Conservation (phyloP, 2,329 filamentous ascomycete genomes). For the Capronia americana region DNA sequence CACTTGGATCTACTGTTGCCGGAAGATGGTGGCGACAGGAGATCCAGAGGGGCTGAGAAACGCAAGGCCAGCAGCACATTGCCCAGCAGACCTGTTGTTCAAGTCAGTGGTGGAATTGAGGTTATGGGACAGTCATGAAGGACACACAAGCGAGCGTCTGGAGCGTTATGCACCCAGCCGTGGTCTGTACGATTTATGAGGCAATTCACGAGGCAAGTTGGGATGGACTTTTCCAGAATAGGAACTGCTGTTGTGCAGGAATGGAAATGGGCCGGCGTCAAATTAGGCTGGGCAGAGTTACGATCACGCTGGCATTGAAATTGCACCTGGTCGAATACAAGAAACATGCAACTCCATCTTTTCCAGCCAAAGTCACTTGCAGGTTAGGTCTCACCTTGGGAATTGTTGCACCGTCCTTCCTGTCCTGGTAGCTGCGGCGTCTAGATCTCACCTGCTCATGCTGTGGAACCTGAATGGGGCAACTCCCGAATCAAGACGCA, state of each 20-base stretch:
- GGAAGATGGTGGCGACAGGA: slow-evolving; percentile 26
- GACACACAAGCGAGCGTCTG: background rate
- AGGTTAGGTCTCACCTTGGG: background rate
- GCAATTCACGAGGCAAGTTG: background rate
- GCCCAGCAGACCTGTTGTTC: slow-evolving; percentile 36
- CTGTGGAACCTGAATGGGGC: slow-evolving; percentile 5
- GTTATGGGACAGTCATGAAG: slow-evolving; percentile 33
- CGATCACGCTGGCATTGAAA: background rate
- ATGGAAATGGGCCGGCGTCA: background rate
- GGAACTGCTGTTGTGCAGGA: background rate
- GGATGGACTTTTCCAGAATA: background rate
- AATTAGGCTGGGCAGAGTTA: background rate
- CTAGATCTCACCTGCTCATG: slow-evolving; percentile 7
- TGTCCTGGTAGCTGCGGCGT: background rate
- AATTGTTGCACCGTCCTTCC: background rate
- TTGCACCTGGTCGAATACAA: background rate
- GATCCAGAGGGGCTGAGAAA: slow-evolving; percentile 34
- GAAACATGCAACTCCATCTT: background rate
- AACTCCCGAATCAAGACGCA: slow-evolving; percentile 3
- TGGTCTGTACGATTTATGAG: slow-evolving; percentile 3
- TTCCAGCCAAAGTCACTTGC: background rate
- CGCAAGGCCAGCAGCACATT: slow-evolving; percentile 39
- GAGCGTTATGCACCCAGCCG: background rate
- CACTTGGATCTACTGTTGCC: slow-evolving; percentile 30
- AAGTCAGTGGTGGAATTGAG: slow-evolving; percentile 31